These are phyloP conservation scores for Hericium rajendrae DNA, from an alignment of 768 basidiomycete species.

Conservation along the genomic window DNA sequence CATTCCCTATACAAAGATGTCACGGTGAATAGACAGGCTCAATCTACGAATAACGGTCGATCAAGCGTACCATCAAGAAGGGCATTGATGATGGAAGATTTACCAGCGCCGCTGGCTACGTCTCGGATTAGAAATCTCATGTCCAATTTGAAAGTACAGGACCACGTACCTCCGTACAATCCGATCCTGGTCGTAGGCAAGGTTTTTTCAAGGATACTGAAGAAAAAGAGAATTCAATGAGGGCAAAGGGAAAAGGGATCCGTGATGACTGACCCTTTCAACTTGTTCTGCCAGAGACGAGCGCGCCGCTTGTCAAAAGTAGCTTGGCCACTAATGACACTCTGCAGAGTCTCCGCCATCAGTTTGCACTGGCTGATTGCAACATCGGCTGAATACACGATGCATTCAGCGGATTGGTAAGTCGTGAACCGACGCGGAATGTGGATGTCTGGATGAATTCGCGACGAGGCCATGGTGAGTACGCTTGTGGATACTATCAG, in stretches of 20 bases:
- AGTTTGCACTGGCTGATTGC: too few relatives aligned
- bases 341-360: not conserved
- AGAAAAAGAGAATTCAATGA: not conserved
- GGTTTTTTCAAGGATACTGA: not conserved
- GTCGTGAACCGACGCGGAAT: too few relatives aligned
- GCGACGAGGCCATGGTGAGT: too few relatives aligned
- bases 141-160: not conserved
- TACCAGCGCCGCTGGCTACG: not conserved
- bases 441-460: too few relatives aligned
- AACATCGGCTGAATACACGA: too few relatives aligned
- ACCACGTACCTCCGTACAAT: not conserved
- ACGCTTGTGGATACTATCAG: too few relatives aligned
- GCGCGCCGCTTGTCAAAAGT: not conserved
- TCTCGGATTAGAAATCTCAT: too few relatives aligned
- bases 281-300: not conserved
- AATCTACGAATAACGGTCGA: not conserved
- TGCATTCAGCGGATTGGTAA: too few relatives aligned
- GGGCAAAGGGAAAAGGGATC: not conserved
- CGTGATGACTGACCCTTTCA: not conserved
- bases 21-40: not conserved
- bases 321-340: not conserved
- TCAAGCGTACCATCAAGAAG: not conserved
- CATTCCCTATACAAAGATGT: not conserved
- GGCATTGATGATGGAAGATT: not conserved
- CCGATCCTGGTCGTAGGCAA: not conserved